Evolutionary conservation across 1,284 basidiomycete genomes (phyloP).

Genomic region (Phaffia rhodozyma): DNA sequence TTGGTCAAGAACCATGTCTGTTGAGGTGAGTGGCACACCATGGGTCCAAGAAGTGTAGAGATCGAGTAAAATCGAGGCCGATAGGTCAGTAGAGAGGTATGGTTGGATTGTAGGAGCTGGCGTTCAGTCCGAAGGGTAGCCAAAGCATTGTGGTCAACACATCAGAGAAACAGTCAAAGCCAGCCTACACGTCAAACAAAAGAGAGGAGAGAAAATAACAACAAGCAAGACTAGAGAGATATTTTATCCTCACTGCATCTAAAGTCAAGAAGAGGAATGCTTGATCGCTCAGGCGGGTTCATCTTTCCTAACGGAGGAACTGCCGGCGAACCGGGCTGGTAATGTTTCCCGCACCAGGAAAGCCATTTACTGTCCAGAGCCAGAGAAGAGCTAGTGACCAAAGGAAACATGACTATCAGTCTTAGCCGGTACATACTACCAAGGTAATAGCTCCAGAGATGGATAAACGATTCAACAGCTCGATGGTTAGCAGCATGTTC

Average conservation of each 20-base stretch:
- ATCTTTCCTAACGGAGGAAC: conserved; percentile 53
- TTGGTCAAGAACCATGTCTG: conserved; percentile 31
- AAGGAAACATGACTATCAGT: not conserved
- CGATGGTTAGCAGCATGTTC: no score
- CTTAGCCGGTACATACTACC: no score
- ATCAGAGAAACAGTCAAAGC: not conserved
- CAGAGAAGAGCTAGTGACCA: not conserved
- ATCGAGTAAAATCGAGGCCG: conserved; percentile 45
- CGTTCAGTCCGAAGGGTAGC: no score
- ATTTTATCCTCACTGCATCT: conserved; percentile 38
- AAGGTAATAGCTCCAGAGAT: no score
- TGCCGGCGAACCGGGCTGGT: conserved; percentile 38
- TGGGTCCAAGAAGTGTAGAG: conserved; percentile 45
- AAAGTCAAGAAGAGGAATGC: conserved; percentile 48
- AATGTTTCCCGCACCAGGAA: conserved; percentile 53
- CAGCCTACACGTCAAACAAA: not conserved
- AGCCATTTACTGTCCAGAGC: not conserved
- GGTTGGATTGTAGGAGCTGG: conserved; percentile 50
- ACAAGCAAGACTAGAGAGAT: not conserved
- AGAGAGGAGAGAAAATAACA: not conserved
- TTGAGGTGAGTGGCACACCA: conserved; percentile 41
- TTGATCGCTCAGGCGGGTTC: conserved; percentile 41
- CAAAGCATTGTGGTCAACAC: no score
- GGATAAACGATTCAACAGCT: no score
- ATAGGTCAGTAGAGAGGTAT: conserved; percentile 47